Base-by-base conservation (phyloP, 2,329 filamentous ascomycete genomes). In the Chalaropsis ovoidea region DNA sequence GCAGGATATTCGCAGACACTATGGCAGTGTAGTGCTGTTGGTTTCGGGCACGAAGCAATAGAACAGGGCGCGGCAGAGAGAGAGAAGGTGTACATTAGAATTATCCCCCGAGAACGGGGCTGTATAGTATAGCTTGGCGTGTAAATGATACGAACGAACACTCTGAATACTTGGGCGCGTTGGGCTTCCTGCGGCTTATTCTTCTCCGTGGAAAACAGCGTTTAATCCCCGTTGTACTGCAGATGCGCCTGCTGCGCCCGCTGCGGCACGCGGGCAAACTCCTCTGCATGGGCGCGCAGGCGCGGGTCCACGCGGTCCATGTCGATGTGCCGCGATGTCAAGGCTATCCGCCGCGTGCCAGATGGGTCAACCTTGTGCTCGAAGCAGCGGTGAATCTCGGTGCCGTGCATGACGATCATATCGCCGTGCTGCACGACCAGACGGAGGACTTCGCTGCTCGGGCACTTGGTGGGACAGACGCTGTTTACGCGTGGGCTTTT, bases 1-100 rank as follows among this genome's bases (percentile, higher is more conserved):
- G 75, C 93, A 95, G 75, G 94, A 99, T 75, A 71, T 97, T 69
- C 83, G 85, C 73, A 82, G 93, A 71, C 94, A 97, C 77, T 77
- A 97, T 67, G 94, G 93, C 15, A 95, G 90, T 73, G 89, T 90
- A 11, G 81, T 96, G 17, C 73, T 97, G 72, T 77, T 97, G 62
- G 88, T 96, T 10, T 86, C 84, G 65, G 88, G 88, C 1, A 78
- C 75, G 4, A 56, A 52, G 15, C 39, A 45, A 45, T 64, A 47
- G 52, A 22, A 35, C 24, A 31, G 8, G 35, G 13, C 10, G 6
- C 15, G 63, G 10, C 24, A 56, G n/a, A 22, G 13, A 42, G 39
- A 39, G 47, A 10, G 24, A 56, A 24, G 24, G 10, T 49, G 15
- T 62, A 62, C 22, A 49, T 62, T 47, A 62, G 24, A 47, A 47